These are phyloP conservation scores for Quercus bicolor DNA, from an alignment of 306 rosid species.

Conservation along the genomic window DNA sequence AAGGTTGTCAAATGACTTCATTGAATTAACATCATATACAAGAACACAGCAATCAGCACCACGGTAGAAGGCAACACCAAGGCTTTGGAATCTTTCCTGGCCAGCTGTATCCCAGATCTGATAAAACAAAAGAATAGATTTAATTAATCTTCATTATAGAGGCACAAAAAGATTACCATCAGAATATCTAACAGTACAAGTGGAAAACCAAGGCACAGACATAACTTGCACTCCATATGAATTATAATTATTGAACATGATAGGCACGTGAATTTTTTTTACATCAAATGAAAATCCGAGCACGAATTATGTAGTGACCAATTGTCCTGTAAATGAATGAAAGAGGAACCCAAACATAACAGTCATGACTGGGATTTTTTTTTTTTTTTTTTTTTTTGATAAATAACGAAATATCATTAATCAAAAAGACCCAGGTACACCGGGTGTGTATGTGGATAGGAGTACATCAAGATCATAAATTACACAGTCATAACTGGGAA, in stretches of 20 bases:
- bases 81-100: conserved; percentile 98
- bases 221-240: not conserved
- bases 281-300: not conserved
- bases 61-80: conserved; percentile 98
- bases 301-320: not conserved
- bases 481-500: not conserved
- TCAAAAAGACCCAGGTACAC: no score
- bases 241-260: not conserved
- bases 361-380: not conserved
- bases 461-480: no score
- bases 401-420: no score
- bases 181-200: not conserved
- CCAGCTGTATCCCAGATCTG: conserved; percentile 99
- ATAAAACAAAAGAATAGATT: conserved; percentile 6
- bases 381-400: no score
- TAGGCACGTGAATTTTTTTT: not conserved
- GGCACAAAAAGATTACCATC: not conserved
- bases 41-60: conserved; percentile 99
- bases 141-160: not conserved
- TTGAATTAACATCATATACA: conserved; percentile 93
- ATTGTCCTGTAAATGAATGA: not conserved
- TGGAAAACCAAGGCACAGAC: conserved; percentile 7
- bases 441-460: no score
- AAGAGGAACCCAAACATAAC: not conserved
- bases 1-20: conserved; percentile 96